Evolutionary conservation across 2,329 filamentous ascomycete genomes (phyloP), one percentile per base, ranked within the genome.

Genomic region (Fusarium metavorans): DNA sequence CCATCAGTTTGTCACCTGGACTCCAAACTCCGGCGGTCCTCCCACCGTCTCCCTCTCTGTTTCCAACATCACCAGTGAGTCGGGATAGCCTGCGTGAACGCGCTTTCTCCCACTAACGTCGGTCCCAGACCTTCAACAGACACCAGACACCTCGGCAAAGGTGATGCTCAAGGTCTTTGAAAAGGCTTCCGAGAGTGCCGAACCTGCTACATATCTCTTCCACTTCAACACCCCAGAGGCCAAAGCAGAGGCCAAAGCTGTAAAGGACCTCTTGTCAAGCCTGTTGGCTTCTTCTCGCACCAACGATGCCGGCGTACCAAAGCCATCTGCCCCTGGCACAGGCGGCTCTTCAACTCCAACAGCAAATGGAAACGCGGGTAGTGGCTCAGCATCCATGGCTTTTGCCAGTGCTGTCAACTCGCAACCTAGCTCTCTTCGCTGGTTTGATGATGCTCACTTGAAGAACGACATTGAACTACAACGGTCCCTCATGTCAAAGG

Each of bases 151-250:
- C n/a, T 92, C 91, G 39, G 87, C 95, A 20, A 98, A 98, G 87
- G 95, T 97, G 63, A 98, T 98, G 88, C 89, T 98, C 69, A 98
- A 97, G 83, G 92, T 99, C 65, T 94, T 98, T 77, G 93, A 93
- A 72, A 93, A 95, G 81, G 84, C 90, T 48, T 84, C 90, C 35
- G 85, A 86, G 56, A 86, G 86, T 30, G 82, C 87, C 32, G 90
- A 92, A 59, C 86, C 94, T 20, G 89, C 92, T 54, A 90, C 92
- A 64, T 94, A 97, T 81, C 90, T 96, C 58, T 98, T 99, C 82
- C 92, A 94, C 74, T 98, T 99, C 84, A 97, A 95, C 68, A 95
- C 95, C 4, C 83, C 89, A 25, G 90, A 93, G 75, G 94, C 96
- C 54, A 92, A 96, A 74, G 87, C 90, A 35, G 95, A 99, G 83